Conservation (phyloP, 164 flowering plant genomes). For the Nymphaea colorata region DNA sequence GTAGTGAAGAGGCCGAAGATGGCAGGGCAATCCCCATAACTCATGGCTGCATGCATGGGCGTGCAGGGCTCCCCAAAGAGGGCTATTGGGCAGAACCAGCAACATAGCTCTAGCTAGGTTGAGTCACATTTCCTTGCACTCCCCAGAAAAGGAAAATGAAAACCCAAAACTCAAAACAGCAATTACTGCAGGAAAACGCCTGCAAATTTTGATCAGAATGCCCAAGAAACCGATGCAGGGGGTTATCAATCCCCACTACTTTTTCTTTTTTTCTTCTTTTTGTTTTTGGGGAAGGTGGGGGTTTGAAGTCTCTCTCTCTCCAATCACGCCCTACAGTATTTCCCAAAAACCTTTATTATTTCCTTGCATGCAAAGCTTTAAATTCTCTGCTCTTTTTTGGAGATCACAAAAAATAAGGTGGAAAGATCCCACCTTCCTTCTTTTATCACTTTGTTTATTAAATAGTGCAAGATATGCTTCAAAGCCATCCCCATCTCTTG, state of each 20-base stretch:
- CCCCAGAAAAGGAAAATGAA: not conserved
- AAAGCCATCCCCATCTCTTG: not conserved
- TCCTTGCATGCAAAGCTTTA: not conserved
- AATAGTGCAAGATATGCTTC: not conserved
- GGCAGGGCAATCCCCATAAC: not conserved
- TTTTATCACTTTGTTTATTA: not conserved
- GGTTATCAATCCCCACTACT: no score
- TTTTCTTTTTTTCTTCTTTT: no score
- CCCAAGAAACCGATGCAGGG: no score
- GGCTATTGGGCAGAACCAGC: not conserved
- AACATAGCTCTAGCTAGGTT: no score
- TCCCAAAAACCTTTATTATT: not conserved
- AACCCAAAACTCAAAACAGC: no score
- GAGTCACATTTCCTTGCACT: not conserved
- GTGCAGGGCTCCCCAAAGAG: not conserved
- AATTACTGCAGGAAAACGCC: not conserved
- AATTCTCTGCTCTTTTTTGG: not conserved
- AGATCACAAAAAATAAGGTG: not conserved
- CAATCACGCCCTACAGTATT: not conserved
- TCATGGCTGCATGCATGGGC: slow-evolving; percentile 2
- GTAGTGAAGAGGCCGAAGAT: not conserved
- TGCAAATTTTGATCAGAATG: not conserved
- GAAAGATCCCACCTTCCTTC: not conserved
- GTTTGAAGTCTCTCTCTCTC: not conserved
- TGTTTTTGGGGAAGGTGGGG: not conserved